These are phyloP conservation scores for Capronia epimyces DNA, from an alignment of 2,329 filamentous ascomycete genomes.

Conservation along the genomic window DNA sequence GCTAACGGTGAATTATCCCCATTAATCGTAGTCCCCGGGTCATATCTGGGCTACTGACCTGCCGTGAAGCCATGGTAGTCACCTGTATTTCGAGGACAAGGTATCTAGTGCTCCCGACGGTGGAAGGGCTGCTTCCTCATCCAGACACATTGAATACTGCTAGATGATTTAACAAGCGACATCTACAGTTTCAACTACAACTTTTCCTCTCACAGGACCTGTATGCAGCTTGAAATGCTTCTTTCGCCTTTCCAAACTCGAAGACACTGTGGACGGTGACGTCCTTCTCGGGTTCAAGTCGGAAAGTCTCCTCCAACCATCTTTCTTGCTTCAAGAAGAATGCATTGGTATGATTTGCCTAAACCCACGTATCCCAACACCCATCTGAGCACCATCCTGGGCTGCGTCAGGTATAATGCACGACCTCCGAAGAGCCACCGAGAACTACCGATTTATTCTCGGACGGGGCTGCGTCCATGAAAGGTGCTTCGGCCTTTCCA, in stretches of 20 bases:
- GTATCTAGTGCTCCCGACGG: no score
- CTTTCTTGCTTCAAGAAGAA: constrained; percentile 37
- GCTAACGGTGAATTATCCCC: no score
- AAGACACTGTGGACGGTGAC: constrained; percentile 54
- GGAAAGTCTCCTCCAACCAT: constrained; percentile 46
- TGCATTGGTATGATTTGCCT: constrained; percentile 37
- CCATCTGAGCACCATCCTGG: constrained; percentile 34
- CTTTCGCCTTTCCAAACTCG: constrained; percentile 51
- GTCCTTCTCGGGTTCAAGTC: constrained; percentile 55
- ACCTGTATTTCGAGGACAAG: no score
- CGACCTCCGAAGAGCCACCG: constrained; percentile 51
- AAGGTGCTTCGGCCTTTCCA: constrained; percentile 10
- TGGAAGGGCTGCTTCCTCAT: background rate
- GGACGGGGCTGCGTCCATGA: constrained; percentile 10
- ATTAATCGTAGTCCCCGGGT: no score
- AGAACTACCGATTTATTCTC: constrained; percentile 60
- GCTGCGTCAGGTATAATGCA: constrained; percentile 27
- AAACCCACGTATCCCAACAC: constrained; percentile 47
- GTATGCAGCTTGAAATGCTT: constrained; percentile 55
- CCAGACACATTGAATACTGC: background rate
- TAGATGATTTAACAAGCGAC: background rate
- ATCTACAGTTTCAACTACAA: constrained; percentile 42
- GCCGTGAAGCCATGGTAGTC: no score
- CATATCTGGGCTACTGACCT: no score
- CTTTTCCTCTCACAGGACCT: constrained; percentile 53